These are phyloP conservation scores for Gossypium bickii DNA, from an alignment of 345 rosid genomes.

Conservation along the genomic window DNA sequence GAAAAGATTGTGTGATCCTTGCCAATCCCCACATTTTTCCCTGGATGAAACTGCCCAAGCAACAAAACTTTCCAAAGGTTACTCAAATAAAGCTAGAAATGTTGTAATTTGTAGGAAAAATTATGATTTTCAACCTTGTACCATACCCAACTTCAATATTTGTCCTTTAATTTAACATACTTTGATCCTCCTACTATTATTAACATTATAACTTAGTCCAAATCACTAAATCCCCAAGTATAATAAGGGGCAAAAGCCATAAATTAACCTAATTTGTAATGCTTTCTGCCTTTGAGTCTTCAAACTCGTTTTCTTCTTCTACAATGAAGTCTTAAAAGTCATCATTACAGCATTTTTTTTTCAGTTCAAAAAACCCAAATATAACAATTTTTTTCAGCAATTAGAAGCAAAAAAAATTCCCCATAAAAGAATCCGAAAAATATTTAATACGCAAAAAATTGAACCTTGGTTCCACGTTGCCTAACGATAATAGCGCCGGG, in stretches of 20 bases:
- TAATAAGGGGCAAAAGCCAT: background rate
- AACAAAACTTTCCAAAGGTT: background rate
- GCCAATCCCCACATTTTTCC: slow-evolving; percentile 90
- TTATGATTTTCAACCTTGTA: background rate
- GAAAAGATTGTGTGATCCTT: slow-evolving; percentile 86
- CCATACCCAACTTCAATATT: background rate
- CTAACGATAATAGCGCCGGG: slow-evolving; percentile 90
- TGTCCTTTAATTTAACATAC: no score
- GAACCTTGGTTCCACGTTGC: slow-evolving; percentile 92
- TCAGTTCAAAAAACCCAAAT: background rate
- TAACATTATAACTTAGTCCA: background rate
- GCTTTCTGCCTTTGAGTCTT: background rate
- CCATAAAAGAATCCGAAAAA: background rate
- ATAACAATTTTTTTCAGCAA: background rate
- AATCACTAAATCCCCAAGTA: background rate
- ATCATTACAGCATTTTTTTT: background rate
- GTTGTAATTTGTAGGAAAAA: background rate
- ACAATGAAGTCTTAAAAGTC: background rate
- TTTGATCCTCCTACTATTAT: background rate
- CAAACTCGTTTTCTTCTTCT: background rate
- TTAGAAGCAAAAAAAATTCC: background rate
- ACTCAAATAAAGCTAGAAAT: background rate
- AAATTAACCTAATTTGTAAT: background rate
- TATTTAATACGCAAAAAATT: background rate
- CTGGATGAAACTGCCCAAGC: slow-evolving; percentile 72